Evolutionary conservation across 352 stramenopile genomes (phyloP).

Genomic region (Phytophthora idaei): DNA sequence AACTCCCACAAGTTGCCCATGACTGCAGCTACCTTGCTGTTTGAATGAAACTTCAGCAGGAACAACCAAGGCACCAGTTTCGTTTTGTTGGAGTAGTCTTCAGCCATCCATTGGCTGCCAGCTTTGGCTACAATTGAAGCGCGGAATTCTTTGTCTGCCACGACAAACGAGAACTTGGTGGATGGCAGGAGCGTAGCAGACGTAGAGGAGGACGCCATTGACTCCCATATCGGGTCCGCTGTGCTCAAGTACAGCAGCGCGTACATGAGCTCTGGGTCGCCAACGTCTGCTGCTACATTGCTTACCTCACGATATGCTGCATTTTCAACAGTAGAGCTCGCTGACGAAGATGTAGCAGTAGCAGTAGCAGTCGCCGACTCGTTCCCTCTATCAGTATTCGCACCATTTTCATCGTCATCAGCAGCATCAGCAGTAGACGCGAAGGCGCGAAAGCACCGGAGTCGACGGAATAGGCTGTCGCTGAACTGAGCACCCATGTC

Average conservation of each 20-base stretch:
- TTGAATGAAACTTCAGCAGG: constrained; percentile 78
- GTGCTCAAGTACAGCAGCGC: constrained; percentile 81
- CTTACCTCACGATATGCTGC: constrained; percentile 85
- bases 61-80: constrained; percentile 79
- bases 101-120: constrained; percentile 58
- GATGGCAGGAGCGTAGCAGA: background rate
- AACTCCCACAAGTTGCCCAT: constrained; percentile 80
- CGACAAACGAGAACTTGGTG: constrained; percentile 52
- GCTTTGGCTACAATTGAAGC: constrained; percentile 57
- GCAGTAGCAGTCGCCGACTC: background rate
- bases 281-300: constrained; percentile 80
- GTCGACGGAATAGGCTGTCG: constrained; percentile 75
- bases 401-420: constrained; percentile 36
- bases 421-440: constrained; percentile 29
- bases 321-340: constrained; percentile 61
- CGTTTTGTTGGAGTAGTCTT: constrained; percentile 53
- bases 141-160: constrained; percentile 51
- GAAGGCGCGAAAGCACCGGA: constrained; percentile 83
- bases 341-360: constrained; percentile 16
- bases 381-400: constrained; percentile 12
- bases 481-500: constrained; percentile 70
- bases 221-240: constrained; percentile 70
- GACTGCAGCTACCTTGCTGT: constrained; percentile 62
- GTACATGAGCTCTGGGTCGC: constrained; percentile 85
- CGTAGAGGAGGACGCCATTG: constrained; percentile 23